These are phyloP conservation scores for Elsinoe perseae DNA, from an alignment of 2,329 filamentous ascomycete species.

Conservation along the genomic window DNA sequence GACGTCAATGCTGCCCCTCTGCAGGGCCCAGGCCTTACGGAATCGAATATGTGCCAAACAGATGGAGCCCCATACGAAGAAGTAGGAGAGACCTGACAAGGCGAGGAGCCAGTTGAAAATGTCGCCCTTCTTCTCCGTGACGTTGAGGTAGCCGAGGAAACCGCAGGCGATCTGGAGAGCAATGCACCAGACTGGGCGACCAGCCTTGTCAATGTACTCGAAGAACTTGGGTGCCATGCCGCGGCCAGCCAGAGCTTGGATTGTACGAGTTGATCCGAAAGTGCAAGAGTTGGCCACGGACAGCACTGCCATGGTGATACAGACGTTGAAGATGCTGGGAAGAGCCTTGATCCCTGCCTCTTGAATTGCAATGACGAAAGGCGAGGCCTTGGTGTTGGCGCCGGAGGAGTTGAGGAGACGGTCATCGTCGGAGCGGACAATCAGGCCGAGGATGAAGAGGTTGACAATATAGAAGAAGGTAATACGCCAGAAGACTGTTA, in stretches of 20 bases:
- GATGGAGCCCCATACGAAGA: constrained; percentile 75
- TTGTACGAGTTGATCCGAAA: constrained; percentile 50
- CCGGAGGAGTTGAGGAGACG: constrained; percentile 29
- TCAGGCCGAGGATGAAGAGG: constrained; percentile 22
- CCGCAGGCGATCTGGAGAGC: constrained; percentile 57
- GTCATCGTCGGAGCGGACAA: constrained; percentile 21
- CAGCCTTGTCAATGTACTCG: constrained; percentile 73
- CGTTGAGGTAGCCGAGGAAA: constrained; percentile 61
- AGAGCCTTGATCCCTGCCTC: constrained; percentile 52
- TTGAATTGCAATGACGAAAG: constrained; percentile 57
- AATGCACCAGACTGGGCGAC: constrained; percentile 70
- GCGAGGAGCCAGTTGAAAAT: constrained; percentile 72
- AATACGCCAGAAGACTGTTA: constrained; percentile 22
- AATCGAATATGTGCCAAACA: constrained; percentile 85
- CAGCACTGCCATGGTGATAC: constrained; percentile 52
- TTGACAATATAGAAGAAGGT: constrained; percentile 23
- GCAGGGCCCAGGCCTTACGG: constrained; percentile 60
- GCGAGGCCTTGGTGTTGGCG: constrained; percentile 42
- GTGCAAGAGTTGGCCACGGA: constrained; percentile 50
- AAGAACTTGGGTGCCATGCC: constrained; percentile 69
- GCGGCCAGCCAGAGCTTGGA: constrained; percentile 37
- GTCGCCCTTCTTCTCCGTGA: constrained; percentile 51
- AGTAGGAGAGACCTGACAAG: constrained; percentile 60
- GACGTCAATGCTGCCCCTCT: constrained; percentile 55
- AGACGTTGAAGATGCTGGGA: constrained; percentile 56